Base-by-base conservation (phyloP, 2,329 filamentous ascomycete genomes). In the Colletotrichum tamarilloi region DNA sequence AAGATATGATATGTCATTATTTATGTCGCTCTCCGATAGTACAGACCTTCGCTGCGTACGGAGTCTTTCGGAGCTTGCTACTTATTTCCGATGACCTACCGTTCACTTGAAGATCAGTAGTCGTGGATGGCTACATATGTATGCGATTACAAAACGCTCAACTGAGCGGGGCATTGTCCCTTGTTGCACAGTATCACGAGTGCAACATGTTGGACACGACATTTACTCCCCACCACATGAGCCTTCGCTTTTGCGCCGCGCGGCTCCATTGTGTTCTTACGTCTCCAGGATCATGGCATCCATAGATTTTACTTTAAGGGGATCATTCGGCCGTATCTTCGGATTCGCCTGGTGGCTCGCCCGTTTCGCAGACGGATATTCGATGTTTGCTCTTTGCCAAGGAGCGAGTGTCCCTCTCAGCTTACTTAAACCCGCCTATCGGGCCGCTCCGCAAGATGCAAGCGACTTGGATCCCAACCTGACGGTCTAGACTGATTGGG, bases 381-480 rank as follows among this genome's bases (percentile, higher is more conserved):
- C 19, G 12, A 28, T 68, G 66, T 64, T 70, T 73, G 70, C 66
- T 63, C 49, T 55, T 22, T 30, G 59, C 38, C 70, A 59, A 64
- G 66, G 32, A 68, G 24, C 24, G n/a, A 35, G 12, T 59, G 16
- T 60, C 38, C 66, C 59, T 53, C 28, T 63, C 42, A 59, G 53
- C 59, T 49, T 65, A 59, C 24, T 42, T 59, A 62, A 52, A 70
- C 57, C 59, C 70, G 60, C 66, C 69, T 64, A 70, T 59, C 66
- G 66, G 70, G 66, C 70, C 70, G 70, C 70, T 63, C 66, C 66
- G 66, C 59, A 38, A 52, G 26, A 57, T 70, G 66, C 70, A 64
- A 55, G 59, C 59, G 30, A 35, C 67, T 55, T 60, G 26, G 53
- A 24, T 35, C n/a, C 30, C 46, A 64, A 22, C 30, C n/a, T 16